Conservation (phyloP, 1,139 yeast species). For the Yamadazyma triangularis region DNA sequence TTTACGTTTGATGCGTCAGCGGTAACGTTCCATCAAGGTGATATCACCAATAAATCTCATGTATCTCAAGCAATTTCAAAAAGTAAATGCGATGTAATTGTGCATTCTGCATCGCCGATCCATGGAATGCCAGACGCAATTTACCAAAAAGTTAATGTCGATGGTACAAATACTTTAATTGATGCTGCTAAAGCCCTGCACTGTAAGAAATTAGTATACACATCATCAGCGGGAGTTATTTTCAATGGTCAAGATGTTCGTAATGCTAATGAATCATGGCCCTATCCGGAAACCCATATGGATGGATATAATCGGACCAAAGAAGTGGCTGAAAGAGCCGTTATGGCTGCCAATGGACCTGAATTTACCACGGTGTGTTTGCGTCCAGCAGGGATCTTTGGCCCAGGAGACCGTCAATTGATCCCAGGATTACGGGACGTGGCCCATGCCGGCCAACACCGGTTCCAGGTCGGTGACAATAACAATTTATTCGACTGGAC, state of each 20-base stretch:
- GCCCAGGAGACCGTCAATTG: constrained; percentile 96
- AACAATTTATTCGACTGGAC: constrained; percentile 94
- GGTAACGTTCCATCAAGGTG: constrained; percentile 72
- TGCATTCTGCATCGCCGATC: constrained; percentile 95
- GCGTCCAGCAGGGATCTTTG: constrained; percentile 97
- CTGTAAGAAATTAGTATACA: constrained; percentile 76
- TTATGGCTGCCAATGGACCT: constrained; percentile 61
- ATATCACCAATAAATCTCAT: constrained; percentile 70
- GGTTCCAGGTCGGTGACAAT: constrained; percentile 92
- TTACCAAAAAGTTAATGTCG: constrained; percentile 85
- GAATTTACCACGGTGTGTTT: constrained; percentile 74
- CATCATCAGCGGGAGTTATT: constrained; percentile 96
- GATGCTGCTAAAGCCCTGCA: constrained; percentile 52
- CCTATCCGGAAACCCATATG: constrained; percentile 88
- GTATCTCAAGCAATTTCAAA: constrained; percentile 57
- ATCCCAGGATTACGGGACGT: constrained; percentile 90
- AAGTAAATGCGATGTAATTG: constrained; percentile 70
- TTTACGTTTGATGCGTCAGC: constrained; percentile 64
- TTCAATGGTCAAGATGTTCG: constrained; percentile 88
- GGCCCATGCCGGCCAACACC: constrained; percentile 80
- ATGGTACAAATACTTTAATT: constrained; percentile 77
- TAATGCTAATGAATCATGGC: constrained; percentile 93
- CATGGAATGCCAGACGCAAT: constrained; percentile 80
- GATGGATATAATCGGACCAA: constrained; percentile 96
- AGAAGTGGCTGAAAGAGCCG: constrained; percentile 84